Base-by-base conservation (phyloP, 768 basidiomycete genomes). In the Butyriboletus loyo region DNA sequence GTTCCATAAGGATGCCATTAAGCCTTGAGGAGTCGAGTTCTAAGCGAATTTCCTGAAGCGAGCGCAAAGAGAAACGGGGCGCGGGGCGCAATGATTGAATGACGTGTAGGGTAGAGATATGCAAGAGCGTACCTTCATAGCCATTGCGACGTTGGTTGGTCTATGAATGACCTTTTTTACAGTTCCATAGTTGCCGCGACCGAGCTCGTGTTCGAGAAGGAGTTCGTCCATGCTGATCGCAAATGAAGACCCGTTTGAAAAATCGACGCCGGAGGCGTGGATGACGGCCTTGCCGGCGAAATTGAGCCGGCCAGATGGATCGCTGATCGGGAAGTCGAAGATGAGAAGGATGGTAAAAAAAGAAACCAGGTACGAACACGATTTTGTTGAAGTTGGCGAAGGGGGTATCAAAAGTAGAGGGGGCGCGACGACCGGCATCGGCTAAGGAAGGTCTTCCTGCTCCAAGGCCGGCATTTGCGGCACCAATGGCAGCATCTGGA, bases 1-100 rank as follows among this genome's bases (percentile, higher is more conserved):
- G 88, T 66, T 99, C 97, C 89, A 98, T 98, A 62, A 99, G 86
- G 76, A 99, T 98, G 14, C 88, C 92, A 62, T 92, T 92, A 36
- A 98, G 81, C 63, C 94, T 92, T 43, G 90, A 85, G 49, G 94
- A 84, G 63, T 98, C 97, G 14, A 99, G 81, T 67, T 98, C 94
- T 15, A 99, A 78, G 22, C 92, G 90, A 59, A 98, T 99, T 86
- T 99, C 96, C 96, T 98, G 68, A 42, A 39, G 35, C 15, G 32
- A 38, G 43, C 28, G 44, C 40, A 25, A 45, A 54, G n/a, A 21
- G 24, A 37, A 47, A 46, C 31, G 28, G 25, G 46, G 34, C 30
- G 36, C 17, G 44, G 55, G 28, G 22, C 47, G n/a, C 7, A 54
- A 35, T 34, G 41, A 32, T 21, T 21, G 28, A n/a, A 53, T 53